phyloP scores from a whole-genome alignment of 139 green algal genomes.

The Ettlia oleoabundans region DNA sequence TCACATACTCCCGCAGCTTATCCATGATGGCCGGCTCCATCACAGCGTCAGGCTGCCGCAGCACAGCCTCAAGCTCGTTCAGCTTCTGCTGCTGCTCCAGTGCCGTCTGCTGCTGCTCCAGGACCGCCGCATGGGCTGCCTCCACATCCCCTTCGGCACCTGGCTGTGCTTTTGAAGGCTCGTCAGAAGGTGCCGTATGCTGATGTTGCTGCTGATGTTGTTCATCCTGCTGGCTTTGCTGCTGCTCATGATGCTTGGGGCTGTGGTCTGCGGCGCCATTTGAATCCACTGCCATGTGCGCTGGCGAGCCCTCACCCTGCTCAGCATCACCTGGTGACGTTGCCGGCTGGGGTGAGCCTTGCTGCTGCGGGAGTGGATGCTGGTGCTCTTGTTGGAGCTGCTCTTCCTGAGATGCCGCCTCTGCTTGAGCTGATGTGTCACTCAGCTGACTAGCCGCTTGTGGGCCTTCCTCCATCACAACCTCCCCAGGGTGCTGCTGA shows the following conservation, averaged over 20 bases:
- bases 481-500: too few species aligned
- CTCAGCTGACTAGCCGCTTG: too few species aligned
- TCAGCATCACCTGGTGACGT: too few species aligned
- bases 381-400: background rate
- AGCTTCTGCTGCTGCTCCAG: constrained; percentile 28
- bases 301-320: too few species aligned
- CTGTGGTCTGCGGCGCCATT: too few species aligned
- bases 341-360: background rate
- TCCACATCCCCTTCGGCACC: background rate
- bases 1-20: constrained; percentile 65
- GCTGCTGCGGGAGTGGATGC: background rate
- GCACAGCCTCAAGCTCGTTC: constrained; percentile 58
- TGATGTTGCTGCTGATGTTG: background rate
- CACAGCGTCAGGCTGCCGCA: constrained; percentile 73
- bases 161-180: background rate
- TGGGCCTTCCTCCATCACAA: too few species aligned
- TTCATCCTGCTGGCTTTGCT: background rate
- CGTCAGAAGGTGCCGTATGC: too few species aligned
- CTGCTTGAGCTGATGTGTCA: too few species aligned
- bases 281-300: too few species aligned
- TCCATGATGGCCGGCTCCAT: constrained; percentile 70
- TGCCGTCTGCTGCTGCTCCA: background rate
- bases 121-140: background rate
- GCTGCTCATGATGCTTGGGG: too few species aligned
- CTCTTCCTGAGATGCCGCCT: background rate